Evolutionary conservation across 2,329 filamentous ascomycete genomes (phyloP).

Genomic region (Fusarium sp.): DNA sequence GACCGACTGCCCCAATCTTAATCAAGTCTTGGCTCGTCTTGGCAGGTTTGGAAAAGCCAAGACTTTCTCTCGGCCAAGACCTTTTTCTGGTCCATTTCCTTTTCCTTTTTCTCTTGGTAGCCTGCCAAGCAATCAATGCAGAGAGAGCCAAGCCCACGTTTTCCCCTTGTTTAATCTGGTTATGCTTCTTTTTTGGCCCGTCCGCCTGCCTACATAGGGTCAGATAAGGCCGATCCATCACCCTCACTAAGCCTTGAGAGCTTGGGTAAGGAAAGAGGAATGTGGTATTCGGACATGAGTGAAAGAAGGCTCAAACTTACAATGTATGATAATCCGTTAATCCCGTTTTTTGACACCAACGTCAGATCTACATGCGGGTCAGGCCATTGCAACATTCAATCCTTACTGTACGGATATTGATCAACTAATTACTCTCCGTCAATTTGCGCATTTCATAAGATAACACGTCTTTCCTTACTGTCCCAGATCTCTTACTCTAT

Average conservation of each 20-base stretch:
- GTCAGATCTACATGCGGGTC: conserved; percentile 18
- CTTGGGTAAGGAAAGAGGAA: neutral
- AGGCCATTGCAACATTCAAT: too few relatives aligned
- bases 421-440: conserved; percentile 19
- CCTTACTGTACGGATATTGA: conserved; percentile 6
- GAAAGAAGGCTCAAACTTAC: neutral
- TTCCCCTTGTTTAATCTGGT: conserved; percentile 28
- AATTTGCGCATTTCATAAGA: conserved; percentile 10
- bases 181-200: conserved; percentile 25
- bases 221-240: conserved; percentile 3
- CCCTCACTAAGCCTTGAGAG: conserved; percentile 6
- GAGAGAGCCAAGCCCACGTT: conserved; percentile 37
- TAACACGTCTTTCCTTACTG: conserved; percentile 4
- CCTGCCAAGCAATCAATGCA: conserved; percentile 11
- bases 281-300: neutral
- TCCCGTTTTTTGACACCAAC: conserved; percentile 5
- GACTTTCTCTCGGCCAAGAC: conserved; percentile 34
- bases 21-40: conserved; percentile 20
- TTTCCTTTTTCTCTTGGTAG: conserved; percentile 1
- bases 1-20: conserved; percentile 23
- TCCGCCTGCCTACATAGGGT: conserved; percentile 1
- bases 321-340: conserved; percentile 5
- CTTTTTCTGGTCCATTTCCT: neutral
- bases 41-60: conserved; percentile 19
- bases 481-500: conserved; percentile 10